Percentiles rank a stretch among this genome's conserved stretches.
These are phyloP conservation scores for Corchorus olitorius DNA, from an alignment of 345 rosid species.

Conservation along the genomic window DNA sequence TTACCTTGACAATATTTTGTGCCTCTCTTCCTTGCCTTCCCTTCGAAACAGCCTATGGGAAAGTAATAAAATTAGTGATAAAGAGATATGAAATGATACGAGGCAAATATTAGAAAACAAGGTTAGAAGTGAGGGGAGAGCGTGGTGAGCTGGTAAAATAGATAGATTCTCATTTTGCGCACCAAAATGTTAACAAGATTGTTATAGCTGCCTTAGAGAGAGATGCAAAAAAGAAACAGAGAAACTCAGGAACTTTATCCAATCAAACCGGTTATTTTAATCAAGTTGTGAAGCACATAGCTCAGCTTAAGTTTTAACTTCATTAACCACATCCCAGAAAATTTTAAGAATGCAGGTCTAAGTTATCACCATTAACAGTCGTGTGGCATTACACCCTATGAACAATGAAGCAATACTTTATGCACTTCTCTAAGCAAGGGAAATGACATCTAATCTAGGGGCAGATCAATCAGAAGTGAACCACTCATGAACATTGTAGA, in stretches of 20 bases:
- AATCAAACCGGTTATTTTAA: background rate
- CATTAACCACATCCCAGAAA: background rate
- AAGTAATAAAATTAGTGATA: slow-evolving; percentile 10
- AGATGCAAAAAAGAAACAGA: background rate
- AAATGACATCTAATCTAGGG: background rate
- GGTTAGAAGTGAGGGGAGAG: background rate
- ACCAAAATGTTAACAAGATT: background rate
- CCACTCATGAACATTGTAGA: background rate
- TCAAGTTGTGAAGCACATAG: background rate
- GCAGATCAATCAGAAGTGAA: background rate
- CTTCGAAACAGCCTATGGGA: slow-evolving; percentile 67
- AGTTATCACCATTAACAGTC: background rate
- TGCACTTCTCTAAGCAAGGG: background rate
- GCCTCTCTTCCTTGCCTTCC: slow-evolving; percentile 95
- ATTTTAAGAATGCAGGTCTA: background rate
- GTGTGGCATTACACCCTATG: background rate
- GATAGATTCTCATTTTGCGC: background rate
- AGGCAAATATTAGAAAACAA: background rate
- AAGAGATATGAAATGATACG: slow-evolving; percentile 14
- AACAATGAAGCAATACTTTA: background rate
- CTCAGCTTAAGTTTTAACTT: slow-evolving; percentile 2
- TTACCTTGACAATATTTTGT: slow-evolving; percentile 70
- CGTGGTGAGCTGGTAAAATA: background rate
- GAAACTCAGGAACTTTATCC: background rate
- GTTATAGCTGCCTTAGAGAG: background rate